A percentile compares a stretch with the other conserved stretches of the same genome.
phyloP scores from a whole-genome alignment of 306 rosid species.

The Corylus americana region DNA sequence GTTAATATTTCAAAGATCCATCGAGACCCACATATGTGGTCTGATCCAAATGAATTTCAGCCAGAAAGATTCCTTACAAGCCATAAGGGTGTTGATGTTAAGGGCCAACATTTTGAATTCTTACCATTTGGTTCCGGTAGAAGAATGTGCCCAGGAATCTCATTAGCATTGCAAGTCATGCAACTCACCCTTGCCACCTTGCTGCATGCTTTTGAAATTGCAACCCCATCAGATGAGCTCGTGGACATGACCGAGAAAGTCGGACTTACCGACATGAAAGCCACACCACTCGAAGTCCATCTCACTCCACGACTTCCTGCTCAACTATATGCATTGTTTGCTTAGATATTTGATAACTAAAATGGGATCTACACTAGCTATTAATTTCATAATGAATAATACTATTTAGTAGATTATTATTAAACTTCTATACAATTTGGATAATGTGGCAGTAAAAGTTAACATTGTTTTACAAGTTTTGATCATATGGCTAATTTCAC shows the following conservation, averaged over 20 bases:
- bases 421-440: no score
- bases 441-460: no score
- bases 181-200: conserved; percentile 26
- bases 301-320: conserved; percentile 17
- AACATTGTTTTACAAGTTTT: no score
- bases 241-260: conserved; percentile 38
- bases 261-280: conserved; percentile 30
- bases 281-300: conserved; percentile 3
- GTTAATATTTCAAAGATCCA: conserved; percentile 49
- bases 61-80: conserved; percentile 44
- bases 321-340: not conserved
- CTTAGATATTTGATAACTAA: no score
- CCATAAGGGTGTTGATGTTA: conserved; percentile 24
- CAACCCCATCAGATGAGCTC: not conserved
- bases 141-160: conserved; percentile 38
- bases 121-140: conserved; percentile 48
- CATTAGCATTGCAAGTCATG: conserved; percentile 21
- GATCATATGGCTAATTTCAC: no score
- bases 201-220: conserved; percentile 34
- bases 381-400: no score
- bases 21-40: conserved; percentile 26
- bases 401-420: no score
- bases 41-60: conserved; percentile 25
- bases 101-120: conserved; percentile 32
- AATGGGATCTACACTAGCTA: no score